phyloP scores from a whole-genome alignment of 176 grass and related monocot genomes.

The Alloteropsis semialata region DNA sequence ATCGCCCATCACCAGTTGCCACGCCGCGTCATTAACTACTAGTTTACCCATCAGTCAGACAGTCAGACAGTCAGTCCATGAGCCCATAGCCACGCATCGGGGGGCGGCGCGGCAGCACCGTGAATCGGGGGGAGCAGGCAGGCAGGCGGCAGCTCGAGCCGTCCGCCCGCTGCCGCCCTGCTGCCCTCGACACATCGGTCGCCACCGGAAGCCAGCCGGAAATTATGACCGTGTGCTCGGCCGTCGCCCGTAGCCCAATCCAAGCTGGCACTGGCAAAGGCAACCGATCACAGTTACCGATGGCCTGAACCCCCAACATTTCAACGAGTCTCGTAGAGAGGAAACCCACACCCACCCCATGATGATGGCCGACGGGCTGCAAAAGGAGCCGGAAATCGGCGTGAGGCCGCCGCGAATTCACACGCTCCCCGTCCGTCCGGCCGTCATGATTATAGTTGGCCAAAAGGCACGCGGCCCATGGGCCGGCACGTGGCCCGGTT shows the following conservation, averaged over 20 bases:
- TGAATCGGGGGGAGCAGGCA: background rate
- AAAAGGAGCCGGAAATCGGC: background rate
- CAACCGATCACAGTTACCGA: constrained; percentile 21
- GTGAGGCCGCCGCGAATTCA: background rate
- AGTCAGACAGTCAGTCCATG: background rate
- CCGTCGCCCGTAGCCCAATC: background rate
- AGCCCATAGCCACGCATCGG: background rate
- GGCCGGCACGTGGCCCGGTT: too few species aligned
- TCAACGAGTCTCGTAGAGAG: too few species aligned
- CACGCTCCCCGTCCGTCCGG: background rate
- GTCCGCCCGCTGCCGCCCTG: background rate
- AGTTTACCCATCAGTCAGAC: too few species aligned
- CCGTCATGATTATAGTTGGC: too few species aligned
- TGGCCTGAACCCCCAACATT: background rate
- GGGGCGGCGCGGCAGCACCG: background rate
- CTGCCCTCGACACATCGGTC: background rate
- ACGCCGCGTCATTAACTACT: constrained; percentile 1
- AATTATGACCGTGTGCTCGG: background rate
- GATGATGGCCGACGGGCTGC: background rate
- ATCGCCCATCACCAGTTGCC: background rate
- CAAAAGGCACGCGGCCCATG: too few species aligned
- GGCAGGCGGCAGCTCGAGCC: constrained; percentile 28
- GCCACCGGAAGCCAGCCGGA: background rate
- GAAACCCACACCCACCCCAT: background rate
- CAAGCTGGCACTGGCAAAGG: background rate